Evolutionary conservation across 1,284 basidiomycete species (phyloP).

Genomic region (Rhodofomes roseus): DNA sequence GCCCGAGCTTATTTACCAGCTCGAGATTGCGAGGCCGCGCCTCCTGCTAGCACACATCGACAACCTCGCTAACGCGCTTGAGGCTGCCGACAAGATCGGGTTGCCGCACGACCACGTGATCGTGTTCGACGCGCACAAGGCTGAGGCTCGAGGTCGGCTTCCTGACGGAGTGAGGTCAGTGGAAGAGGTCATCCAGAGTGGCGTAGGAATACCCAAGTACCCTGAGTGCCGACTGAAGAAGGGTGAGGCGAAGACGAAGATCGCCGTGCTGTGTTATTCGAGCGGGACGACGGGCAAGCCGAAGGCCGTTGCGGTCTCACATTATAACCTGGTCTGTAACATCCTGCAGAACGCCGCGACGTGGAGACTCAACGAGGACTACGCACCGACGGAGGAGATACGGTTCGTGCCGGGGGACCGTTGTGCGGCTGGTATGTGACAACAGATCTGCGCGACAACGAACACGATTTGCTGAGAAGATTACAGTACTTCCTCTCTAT

Average conservation of each 20-base stretch:
- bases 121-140: slow-evolving; percentile 36
- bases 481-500: slow-evolving; percentile 26
- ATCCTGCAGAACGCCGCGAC: slow-evolving; percentile 53
- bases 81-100: slow-evolving; percentile 42
- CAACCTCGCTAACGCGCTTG: slow-evolving; percentile 41
- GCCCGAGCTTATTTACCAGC: slow-evolving; percentile 57
- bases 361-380: slow-evolving; percentile 40
- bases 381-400: slow-evolving; percentile 22
- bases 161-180: slow-evolving; percentile 31
- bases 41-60: slow-evolving; percentile 55
- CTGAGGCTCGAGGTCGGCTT: background rate
- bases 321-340: slow-evolving; percentile 65
- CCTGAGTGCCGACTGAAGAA: slow-evolving; percentile 43
- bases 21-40: slow-evolving; percentile 47
- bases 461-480: background rate
- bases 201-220: slow-evolving; percentile 40
- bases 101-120: slow-evolving; percentile 50
- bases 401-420: slow-evolving; percentile 55
- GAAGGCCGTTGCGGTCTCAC: slow-evolving; percentile 72
- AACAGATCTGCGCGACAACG: no score
- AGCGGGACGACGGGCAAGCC: slow-evolving; percentile 79
- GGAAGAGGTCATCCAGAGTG: slow-evolving; percentile 48
- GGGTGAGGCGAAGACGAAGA: slow-evolving; percentile 59
- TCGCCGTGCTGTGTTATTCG: slow-evolving; percentile 73
- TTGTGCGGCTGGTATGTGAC: slow-evolving; percentile 43